Conservation (phyloP, 495 filamentous ascomycete genomes). For the Neurospora sp. region DNA sequence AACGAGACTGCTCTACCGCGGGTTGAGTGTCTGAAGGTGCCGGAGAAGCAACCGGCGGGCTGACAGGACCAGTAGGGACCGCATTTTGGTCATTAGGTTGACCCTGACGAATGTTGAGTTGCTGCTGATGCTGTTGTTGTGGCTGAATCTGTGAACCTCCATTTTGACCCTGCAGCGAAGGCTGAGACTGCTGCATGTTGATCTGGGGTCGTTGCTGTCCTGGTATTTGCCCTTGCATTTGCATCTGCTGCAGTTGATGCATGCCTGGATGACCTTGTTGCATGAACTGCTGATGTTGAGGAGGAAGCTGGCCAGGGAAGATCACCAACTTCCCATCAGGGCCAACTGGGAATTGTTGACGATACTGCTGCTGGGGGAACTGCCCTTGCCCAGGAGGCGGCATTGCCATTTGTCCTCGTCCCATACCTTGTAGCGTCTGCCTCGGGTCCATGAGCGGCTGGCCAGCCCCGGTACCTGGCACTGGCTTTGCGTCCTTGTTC, state of each 20-base stretch:
- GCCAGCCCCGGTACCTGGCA: not conserved
- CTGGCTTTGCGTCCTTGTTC: slow-evolving; percentile 2
- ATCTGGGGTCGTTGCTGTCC: slow-evolving; percentile 2
- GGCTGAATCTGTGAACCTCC: not conserved
- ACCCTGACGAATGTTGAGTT: not conserved
- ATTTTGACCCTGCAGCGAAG: slow-evolving; percentile 2
- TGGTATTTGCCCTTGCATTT: not conserved
- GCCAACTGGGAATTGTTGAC: slow-evolving; percentile 12
- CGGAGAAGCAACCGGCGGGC: slow-evolving; percentile 3
- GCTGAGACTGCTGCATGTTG: slow-evolving; percentile 5
- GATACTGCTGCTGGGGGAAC: slow-evolving; percentile 10
- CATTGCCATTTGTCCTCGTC: slow-evolving; percentile 3
- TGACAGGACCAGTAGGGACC: not conserved
- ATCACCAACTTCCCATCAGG: slow-evolving; percentile 16
- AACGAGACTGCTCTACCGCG: slow-evolving; percentile 8
- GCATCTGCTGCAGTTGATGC: not conserved
- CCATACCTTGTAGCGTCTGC: not conserved
- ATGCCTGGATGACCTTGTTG: slow-evolving; percentile 4
- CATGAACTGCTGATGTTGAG: slow-evolving; percentile 4
- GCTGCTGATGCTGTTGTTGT: not conserved
- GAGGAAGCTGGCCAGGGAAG: slow-evolving; percentile 11
- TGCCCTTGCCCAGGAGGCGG: slow-evolving; percentile 9
- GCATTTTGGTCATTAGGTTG: not conserved
- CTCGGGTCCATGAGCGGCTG: not conserved
- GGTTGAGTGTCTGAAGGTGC: slow-evolving; percentile 3